Base-by-base conservation (phyloP, 2,329 filamentous ascomycete genomes). In the Talaromyces marneffei region DNA sequence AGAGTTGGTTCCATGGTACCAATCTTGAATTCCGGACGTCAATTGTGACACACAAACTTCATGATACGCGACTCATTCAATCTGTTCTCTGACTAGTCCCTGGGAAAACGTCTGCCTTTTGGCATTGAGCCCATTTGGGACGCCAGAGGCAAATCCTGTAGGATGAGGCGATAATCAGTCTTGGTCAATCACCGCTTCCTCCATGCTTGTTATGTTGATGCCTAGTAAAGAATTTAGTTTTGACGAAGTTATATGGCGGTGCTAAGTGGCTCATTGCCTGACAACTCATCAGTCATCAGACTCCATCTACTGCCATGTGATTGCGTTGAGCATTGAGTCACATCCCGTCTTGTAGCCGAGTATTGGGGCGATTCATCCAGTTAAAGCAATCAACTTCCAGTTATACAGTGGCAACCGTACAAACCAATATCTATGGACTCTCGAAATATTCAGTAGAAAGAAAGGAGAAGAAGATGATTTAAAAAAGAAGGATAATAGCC, bases 281-380 rank as follows among this genome's bases (percentile, higher is more conserved):
- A 55, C 52, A 55, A 40, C 52, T 39, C 33, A 40, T 55, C 52
- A 18, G 52, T 55, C 52, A 54, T 39, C 33, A 37, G 52, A 40
- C 52, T 55, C 20, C 20, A 25, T 31, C 29, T 35, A 29, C 14
- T 39, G 52, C 52, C 52, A 55, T 55, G 33, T 55, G 52, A 55
- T 40, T 39, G 52, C 8, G n/a, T 4, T 16, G 20, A 10, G n/a
- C 35, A 14, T 39, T n/a, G 52, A 55, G 20, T 33, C 52, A 18
- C n/a, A 25, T 18, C 10, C 23, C 7, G n/a, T 40, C 20, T 23
- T 20, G 4, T 23, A 52, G 12, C 23, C 27, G 23, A 10, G 48
- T 52, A 27, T 25, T 55, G 33, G 35, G n/a, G 14, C 20, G 12
- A 35, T 10, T 50, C 27, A 16, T 31, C 25, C 27, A 20, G n/a